phyloP scores from a whole-genome alignment of 2,329 filamentous ascomycete genomes.

The Exserohilum rostratum region DNA sequence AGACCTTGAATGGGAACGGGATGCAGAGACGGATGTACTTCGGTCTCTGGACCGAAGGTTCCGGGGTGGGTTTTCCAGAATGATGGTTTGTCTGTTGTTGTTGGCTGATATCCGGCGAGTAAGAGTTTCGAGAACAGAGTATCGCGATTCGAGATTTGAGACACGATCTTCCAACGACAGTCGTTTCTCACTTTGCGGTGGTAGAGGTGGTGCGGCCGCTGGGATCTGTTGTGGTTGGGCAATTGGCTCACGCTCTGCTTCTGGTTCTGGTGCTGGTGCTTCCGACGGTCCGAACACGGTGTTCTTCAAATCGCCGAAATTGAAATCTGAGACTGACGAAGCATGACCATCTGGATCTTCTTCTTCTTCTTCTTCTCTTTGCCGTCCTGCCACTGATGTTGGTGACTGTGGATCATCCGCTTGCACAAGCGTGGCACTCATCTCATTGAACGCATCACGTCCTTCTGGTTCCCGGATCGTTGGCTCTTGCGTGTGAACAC shows the following conservation, averaged over 20 bases:
- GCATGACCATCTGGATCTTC: conserved; percentile 13
- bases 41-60: conserved; percentile 40
- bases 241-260: conserved; percentile 12
- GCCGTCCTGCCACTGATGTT: conserved; percentile 9
- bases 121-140: conserved; percentile 39
- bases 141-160: conserved; percentile 37
- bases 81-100: conserved; percentile 47
- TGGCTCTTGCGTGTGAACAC: conserved; percentile 30
- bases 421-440: conserved; percentile 32
- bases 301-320: conserved; percentile 44
- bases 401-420: conserved; percentile 24
- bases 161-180: conserved; percentile 45
- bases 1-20: conserved; percentile 17
- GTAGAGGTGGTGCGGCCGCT: conserved; percentile 11
- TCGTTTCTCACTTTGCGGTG: conserved; percentile 23
- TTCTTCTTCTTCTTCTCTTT: conserved; percentile 4
- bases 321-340: conserved; percentile 40
- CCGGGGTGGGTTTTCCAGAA: conserved; percentile 46
- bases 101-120: conserved; percentile 42
- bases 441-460: conserved; percentile 26
- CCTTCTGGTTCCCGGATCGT: conserved; percentile 22
- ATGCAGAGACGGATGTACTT: conserved; percentile 35
- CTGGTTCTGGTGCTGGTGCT: conserved; percentile 13
- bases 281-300: conserved; percentile 26
- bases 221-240: conserved; percentile 17